Evolutionary conservation across 2,329 filamentous ascomycete species (phyloP).

Genomic region (Microcyclosporella mali): DNA sequence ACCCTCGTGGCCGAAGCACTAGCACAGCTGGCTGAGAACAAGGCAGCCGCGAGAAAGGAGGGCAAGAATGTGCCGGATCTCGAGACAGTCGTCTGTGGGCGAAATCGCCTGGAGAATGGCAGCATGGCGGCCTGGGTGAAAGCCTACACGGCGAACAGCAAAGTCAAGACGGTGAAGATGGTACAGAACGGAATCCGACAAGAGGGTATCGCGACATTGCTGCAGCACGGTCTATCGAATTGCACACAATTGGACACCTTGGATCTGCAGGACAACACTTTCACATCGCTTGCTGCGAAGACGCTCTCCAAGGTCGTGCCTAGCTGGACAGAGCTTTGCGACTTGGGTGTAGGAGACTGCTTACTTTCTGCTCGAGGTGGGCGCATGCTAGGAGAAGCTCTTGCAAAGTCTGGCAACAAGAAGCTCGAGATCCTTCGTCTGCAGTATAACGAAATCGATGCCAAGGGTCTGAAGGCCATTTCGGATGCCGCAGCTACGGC

Average conservation of each 20-base stretch:
- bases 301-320: slow-evolving; percentile 70
- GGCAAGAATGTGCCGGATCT: slow-evolving; percentile 68
- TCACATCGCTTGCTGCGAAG: slow-evolving; percentile 72
- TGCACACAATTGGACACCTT: slow-evolving; percentile 65
- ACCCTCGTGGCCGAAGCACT: slow-evolving; percentile 85
- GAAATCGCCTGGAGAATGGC: slow-evolving; percentile 91
- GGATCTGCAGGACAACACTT: slow-evolving; percentile 96
- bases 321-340: slow-evolving; percentile 68
- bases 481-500: slow-evolving; percentile 54
- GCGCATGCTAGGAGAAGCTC: slow-evolving; percentile 63
- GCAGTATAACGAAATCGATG: slow-evolving; percentile 91
- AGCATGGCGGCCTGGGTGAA: slow-evolving; percentile 95
- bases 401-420: slow-evolving; percentile 68
- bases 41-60: slow-evolving; percentile 66
- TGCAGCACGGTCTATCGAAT: slow-evolving; percentile 70
- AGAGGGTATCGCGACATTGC: slow-evolving; percentile 77
- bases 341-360: slow-evolving; percentile 86
- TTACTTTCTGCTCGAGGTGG: slow-evolving; percentile 73
- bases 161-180: slow-evolving; percentile 87
- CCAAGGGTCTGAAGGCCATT: slow-evolving; percentile 65
- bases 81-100: slow-evolving; percentile 94
- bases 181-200: slow-evolving; percentile 95
- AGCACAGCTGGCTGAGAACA: slow-evolving; percentile 73
- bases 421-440: slow-evolving; percentile 75
- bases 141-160: slow-evolving; percentile 71